These are phyloP conservation scores for Macrophomina pseudophaseolina DNA, from an alignment of 2,329 filamentous ascomycete genomes.

Conservation along the genomic window DNA sequence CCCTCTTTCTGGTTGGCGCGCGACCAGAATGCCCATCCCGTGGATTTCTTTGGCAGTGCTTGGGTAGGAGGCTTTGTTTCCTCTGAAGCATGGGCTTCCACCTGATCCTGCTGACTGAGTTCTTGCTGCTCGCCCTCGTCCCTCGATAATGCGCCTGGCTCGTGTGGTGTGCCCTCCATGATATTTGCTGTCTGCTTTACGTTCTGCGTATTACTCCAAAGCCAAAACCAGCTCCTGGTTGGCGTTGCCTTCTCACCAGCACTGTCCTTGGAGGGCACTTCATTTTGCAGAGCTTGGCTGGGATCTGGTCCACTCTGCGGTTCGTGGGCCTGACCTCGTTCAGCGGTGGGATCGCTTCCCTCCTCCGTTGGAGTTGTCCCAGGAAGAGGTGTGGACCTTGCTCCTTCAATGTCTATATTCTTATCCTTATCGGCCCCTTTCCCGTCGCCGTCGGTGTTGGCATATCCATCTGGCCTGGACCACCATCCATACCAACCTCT, in stretches of 20 bases:
- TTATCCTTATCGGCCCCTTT: slow-evolving; percentile 35
- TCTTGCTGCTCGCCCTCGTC: background rate
- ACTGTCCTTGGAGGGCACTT: background rate
- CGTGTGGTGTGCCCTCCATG: slow-evolving; percentile 8
- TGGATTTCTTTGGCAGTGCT: slow-evolving; percentile 53
- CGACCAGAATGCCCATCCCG: slow-evolving; percentile 85
- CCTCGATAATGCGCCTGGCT: background rate
- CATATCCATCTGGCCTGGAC: slow-evolving; percentile 56
- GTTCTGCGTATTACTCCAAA: slow-evolving; percentile 56
- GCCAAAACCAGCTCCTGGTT: slow-evolving; percentile 54
- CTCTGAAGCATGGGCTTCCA: slow-evolving; percentile 1
- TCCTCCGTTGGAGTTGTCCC: slow-evolving; percentile 44
- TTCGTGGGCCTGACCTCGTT: slow-evolving; percentile 35
- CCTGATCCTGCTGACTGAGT: background rate
- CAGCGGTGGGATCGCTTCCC: slow-evolving; percentile 29
- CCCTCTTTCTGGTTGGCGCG: slow-evolving; percentile 59
- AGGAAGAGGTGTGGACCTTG: slow-evolving; percentile 49
- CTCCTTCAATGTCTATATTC: slow-evolving; percentile 40
- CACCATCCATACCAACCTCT: slow-evolving; percentile 56
- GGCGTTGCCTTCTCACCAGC: slow-evolving; percentile 32
- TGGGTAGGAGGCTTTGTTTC: slow-evolving; percentile 33
- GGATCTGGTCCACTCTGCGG: slow-evolving; percentile 3
- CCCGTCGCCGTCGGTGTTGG: slow-evolving; percentile 40
- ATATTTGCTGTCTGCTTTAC: slow-evolving; percentile 34
- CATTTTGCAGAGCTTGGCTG: background rate